These are phyloP conservation scores for Wickerhamomyces sp. DNA, from an alignment of 1,139 yeast species.

Conservation along the genomic window DNA sequence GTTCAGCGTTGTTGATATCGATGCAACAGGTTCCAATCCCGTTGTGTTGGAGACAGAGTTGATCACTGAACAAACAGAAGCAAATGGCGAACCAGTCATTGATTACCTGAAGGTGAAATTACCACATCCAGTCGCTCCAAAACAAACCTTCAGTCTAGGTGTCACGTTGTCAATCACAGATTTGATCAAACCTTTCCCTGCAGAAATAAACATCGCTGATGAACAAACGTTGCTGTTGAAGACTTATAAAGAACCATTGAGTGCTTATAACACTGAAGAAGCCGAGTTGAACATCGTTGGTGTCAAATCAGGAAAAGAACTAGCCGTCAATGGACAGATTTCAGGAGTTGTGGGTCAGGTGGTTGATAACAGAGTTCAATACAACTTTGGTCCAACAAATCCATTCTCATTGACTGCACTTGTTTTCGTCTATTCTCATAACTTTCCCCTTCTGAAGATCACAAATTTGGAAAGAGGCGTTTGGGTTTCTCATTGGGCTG, in stretches of 20 bases:
- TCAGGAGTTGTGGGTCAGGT: constrained; percentile 17
- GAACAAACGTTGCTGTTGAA: constrained; percentile 54
- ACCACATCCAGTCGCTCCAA: constrained; percentile 66
- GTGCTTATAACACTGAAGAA: constrained; percentile 56
- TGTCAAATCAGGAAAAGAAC: constrained; percentile 41
- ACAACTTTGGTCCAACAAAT: constrained; percentile 52
- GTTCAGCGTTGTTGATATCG: constrained; percentile 34
- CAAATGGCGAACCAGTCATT: constrained; percentile 20
- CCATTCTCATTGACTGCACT: constrained; percentile 46
- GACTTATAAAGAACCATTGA: constrained; percentile 52
- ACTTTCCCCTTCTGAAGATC: constrained; percentile 60
- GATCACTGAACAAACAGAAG: constrained; percentile 27
- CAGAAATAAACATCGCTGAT: constrained; percentile 52
- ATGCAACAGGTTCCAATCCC: constrained; percentile 24
- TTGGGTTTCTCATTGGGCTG: constrained; percentile 81
- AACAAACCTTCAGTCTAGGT: constrained; percentile 43
- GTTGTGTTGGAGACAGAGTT: constrained; percentile 28
- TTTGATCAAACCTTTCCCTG: constrained; percentile 58
- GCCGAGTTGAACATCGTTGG: constrained; percentile 50
- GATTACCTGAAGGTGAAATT: constrained; percentile 44
- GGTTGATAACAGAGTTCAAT: constrained; percentile 39
- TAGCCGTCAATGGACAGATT: constrained; percentile 19
- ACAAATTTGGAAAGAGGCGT: constrained; percentile 62
- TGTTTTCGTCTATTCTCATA: constrained; percentile 59
- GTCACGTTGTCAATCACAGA: constrained; percentile 51